These are phyloP conservation scores for Monosporozyma servazzii DNA, from an alignment of 805 yeast species.

Conservation along the genomic window DNA sequence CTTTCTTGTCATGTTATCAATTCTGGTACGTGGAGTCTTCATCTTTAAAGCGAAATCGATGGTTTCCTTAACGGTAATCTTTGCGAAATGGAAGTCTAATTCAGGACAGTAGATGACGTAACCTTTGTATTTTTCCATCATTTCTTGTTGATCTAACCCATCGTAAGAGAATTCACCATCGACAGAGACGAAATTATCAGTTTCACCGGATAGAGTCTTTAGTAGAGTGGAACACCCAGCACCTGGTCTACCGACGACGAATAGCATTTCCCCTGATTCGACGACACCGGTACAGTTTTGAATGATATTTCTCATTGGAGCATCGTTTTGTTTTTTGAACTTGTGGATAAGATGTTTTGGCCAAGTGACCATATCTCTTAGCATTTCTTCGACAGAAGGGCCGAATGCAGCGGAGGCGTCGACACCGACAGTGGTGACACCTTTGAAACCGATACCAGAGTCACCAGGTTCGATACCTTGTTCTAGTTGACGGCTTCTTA, in stretches of 20 bases:
- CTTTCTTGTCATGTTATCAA: slow-evolving; percentile 34
- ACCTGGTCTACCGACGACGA: slow-evolving; percentile 51
- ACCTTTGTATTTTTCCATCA: slow-evolving; percentile 39
- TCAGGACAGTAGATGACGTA: slow-evolving; percentile 47
- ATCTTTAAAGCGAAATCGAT: slow-evolving; percentile 41
- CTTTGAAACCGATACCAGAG: slow-evolving; percentile 42
- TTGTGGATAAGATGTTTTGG: slow-evolving; percentile 19
- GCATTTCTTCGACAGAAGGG: slow-evolving; percentile 38
- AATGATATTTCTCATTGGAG: slow-evolving; percentile 32
- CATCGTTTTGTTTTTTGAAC: slow-evolving; percentile 28
- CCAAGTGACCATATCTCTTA: slow-evolving; percentile 27
- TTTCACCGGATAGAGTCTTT: slow-evolving; percentile 40
- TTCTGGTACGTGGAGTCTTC: slow-evolving; percentile 38
- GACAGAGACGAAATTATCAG: slow-evolving; percentile 30
- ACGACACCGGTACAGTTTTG: slow-evolving; percentile 36
- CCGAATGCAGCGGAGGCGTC: slow-evolving; percentile 48
- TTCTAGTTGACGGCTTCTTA: slow-evolving; percentile 31
- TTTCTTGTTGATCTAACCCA: slow-evolving; percentile 39
- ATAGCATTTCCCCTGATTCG: slow-evolving; percentile 44
- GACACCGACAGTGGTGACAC: slow-evolving; percentile 37
- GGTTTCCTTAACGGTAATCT: slow-evolving; percentile 43
- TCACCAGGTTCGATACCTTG: slow-evolving; percentile 41
- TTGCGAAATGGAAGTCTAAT: slow-evolving; percentile 43
- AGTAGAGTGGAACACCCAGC: slow-evolving; percentile 55
- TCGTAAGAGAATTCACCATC: slow-evolving; percentile 39